Evolutionary conservation across 2,329 filamentous ascomycete species (phyloP), one percentile per base, ranked within the genome.

Genomic region (Hypoxylon sp.): DNA sequence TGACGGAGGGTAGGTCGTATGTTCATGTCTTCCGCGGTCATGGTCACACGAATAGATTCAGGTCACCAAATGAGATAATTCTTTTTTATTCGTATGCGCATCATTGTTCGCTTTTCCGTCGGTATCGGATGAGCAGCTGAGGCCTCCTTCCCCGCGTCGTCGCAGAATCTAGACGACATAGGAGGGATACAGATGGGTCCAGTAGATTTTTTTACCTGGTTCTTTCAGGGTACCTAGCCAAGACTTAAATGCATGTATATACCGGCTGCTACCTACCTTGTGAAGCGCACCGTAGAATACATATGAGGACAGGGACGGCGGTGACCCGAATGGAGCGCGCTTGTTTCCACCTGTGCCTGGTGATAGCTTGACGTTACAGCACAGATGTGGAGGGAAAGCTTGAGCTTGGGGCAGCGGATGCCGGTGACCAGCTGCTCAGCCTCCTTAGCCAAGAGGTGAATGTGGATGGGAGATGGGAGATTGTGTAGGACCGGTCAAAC

Each of bases 291-390:
- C 24, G 24, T 37, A 53, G 10, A 44, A 35, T 35, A 31, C 46
- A 37, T 47, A 10, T 13, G 29, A 57, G 19, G 19, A 57, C 54
- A 57, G 27, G 7, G 24, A 32, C n/a, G 31, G 21, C 42, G 39
- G 27, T 56, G 39, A 27, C 47, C 32, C 42, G 21, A 44, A 56
- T 24, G 44, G 55, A 31, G 54, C 31, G 55, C 55, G 32, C 46
- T 58, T 19, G 44, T 32, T 44, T 39, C 58, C 52, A 35, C 50
- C 39, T 51, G 24, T 47, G 31, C 50, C 47, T 17, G 37, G 47
- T 44, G 57, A 24, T 27, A 44, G 58, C 31, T 62, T 42, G 58
- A 60, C 35, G 58, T 62, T 62, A 39, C 58, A 62, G 42, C 58
- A 54, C 58, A 62, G 42, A 31, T 60, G 57, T 52, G 37, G 57